Percentiles rank a stretch among this genome's conserved stretches.
Conservation (phyloP, 805 yeast genomes). For the Debaryomyces hansenii region DNA sequence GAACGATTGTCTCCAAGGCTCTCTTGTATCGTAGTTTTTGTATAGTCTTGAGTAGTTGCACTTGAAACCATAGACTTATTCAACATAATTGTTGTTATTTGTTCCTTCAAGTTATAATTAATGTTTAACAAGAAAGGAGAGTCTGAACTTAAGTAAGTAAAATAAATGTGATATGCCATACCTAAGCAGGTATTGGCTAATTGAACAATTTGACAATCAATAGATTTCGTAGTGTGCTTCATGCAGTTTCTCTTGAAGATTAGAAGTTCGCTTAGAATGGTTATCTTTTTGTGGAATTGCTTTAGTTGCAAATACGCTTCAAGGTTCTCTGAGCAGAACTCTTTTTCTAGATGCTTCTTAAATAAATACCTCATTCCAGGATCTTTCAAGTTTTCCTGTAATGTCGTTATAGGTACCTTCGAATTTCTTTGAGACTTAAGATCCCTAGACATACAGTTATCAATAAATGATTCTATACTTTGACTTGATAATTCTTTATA, state of each 20-base stretch:
- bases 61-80: constrained; percentile 2
- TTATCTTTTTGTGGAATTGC: constrained; percentile 49
- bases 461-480: not conserved
- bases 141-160: constrained; percentile 62
- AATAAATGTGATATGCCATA: constrained; percentile 61
- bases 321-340: constrained; percentile 73
- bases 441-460: not conserved
- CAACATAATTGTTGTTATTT: constrained; percentile 32
- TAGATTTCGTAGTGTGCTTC: not conserved
- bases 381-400: constrained; percentile 56
- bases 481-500: not conserved
- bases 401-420: constrained; percentile 3
- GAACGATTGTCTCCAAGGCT: not conserved
- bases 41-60: constrained; percentile 1
- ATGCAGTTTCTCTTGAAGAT: constrained; percentile 12
- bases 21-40: constrained; percentile 11
- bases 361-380: constrained; percentile 76
- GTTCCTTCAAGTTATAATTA: constrained; percentile 50
- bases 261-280: constrained; percentile 39
- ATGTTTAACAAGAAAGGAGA: constrained; percentile 74
- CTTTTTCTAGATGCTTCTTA: constrained; percentile 60
- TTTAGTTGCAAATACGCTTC: constrained; percentile 65
- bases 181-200: constrained; percentile 58
- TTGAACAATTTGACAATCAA: constrained; percentile 2
- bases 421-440: not conserved